Percentiles rank a stretch among this genome's conserved stretches.
These are phyloP conservation scores for Paramecium octaurelia DNA, from an alignment of 73 alveolate genomes.

Conservation along the genomic window DNA sequence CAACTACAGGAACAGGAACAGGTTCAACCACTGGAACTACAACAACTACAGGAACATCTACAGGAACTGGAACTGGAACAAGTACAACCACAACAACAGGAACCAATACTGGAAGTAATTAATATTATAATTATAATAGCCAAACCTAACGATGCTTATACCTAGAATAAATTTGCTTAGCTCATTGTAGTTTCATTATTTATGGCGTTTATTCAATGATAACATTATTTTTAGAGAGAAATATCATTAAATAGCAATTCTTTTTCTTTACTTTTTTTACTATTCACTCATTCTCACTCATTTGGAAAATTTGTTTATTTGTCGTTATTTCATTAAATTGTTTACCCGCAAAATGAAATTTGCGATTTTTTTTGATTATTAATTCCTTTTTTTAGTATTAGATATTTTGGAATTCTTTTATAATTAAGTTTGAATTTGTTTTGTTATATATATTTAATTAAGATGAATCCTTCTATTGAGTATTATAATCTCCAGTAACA, in stretches of 20 bases:
- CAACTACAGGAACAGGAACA: not conserved
- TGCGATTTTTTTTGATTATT: not conserved
- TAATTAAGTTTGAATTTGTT: not conserved
- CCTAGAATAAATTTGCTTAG: not conserved
- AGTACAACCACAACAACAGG: not conserved
- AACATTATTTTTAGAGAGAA: not conserved
- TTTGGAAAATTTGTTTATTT: no score
- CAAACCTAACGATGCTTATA: not conserved
- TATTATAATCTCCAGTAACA: not conserved
- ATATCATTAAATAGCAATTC: not conserved
- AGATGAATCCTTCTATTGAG: conserved; percentile 33
- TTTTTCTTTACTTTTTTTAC: no score
- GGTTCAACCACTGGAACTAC: not conserved
- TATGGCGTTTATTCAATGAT: not conserved
- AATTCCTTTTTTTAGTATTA: not conserved
- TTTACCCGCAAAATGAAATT: not conserved
- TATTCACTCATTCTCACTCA: no score
- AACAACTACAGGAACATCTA: not conserved
- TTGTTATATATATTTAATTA: not conserved
- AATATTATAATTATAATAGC: not conserved
- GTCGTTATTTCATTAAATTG: no score
- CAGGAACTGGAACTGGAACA: not conserved
- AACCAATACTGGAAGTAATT: not conserved
- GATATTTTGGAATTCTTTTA: not conserved
- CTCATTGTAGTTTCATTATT: not conserved